Evolutionary conservation across 331 rosid species (phyloP), one percentile per base, ranked within the genome.

Genomic region (Spiraea crenata): DNA sequence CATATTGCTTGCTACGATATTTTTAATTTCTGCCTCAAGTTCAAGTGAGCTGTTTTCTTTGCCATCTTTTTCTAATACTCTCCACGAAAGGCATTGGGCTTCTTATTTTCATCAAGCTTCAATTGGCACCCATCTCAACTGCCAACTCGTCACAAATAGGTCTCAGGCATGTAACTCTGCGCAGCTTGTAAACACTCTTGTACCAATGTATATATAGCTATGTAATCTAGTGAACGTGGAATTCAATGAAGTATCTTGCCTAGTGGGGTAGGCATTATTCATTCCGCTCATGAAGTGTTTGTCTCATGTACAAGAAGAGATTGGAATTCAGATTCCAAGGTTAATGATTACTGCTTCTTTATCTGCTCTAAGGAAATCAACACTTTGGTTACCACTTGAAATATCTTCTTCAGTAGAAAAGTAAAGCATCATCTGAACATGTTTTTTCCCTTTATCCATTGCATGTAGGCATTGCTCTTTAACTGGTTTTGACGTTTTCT

Each of bases 61-160:
- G 81, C 57, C 93, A 60, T 77, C 90, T 60, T 74, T 78, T 80
- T 70, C 83, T 77, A 79, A 84, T 73, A 67, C 49, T 51, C 79
- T 93, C 75, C 79, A 79, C 31, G 96, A 84, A 70, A 83, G 67
- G 78, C 80, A 84, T 19, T 93, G 97, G 99, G 91, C 96, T 68
- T 85, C 97, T 46, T 93, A 85, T 79, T 93, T 90, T 74, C 99
- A 90, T 75, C 97, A 93, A 86, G 97, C 99, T 69, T 91, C 99
- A 14, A 78, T 89, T 77, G 99, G 97, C 67, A 75, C 97, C 67
- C 95, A 93, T 82, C 87, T 85, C 71, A 69, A 84, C 74, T 56
- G 79, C 71, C 97, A 85, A 57, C 81, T 90, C 71, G 70, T 74
- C 72, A 80, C 93, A 38, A 83, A 73, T 74, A 54, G 60, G 56